Evolutionary conservation across 495 filamentous ascomycete species (phyloP), one percentile per base, ranked within the genome.

Genomic region (Melanomma pulvis-pyrius): DNA sequence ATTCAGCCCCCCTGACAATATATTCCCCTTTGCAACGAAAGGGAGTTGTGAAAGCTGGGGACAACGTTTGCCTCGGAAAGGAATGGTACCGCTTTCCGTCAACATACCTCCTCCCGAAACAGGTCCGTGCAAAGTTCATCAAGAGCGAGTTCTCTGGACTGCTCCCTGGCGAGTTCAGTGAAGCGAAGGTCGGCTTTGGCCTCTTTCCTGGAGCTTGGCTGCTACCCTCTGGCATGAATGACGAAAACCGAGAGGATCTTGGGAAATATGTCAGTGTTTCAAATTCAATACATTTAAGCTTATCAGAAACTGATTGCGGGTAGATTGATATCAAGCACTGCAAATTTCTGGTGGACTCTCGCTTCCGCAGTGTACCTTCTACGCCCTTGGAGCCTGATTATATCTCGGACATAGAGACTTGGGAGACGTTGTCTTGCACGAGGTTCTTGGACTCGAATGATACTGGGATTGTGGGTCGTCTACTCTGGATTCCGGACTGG

Each of bases 61-160:
- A 88, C 48, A 86, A 80, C 28, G 85, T 99, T 4, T 99, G 96
- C 76, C 83, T 97, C 50, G 93, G 90, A 46, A 98, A 97, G 75
- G 96, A 99, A 75, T 99, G 96, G 96, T 97, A 99, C 74, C 90
- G 96, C 51, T 99, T 96, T 73, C 96, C 96, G 12, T 92, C 90
- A 15, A 93, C 91, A 4, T 98, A 93, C 78, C 91, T 93, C 74
- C 81, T 99, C 0, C 96, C 96, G 0, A 75, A 86, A 7, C 82
- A 82, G 48, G 88, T 92, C 82, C 84, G 83, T 46, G 90, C 90
- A 62, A 96, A 91, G 65, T 98, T 96, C 69, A 80, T 99, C 55
- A 89, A 88, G 69, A 94, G 90, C 71, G 91, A 91, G 62, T 99
- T 99, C 77, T 81, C 83, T 26, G 96, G 96, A 11, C 77, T 99